A percentile compares a stretch with the other conserved stretches of the same genome.
These are phyloP conservation scores for Pyrrhoderma lamaoense DNA, from an alignment of 1,284 basidiomycete species.

Conservation along the genomic window DNA sequence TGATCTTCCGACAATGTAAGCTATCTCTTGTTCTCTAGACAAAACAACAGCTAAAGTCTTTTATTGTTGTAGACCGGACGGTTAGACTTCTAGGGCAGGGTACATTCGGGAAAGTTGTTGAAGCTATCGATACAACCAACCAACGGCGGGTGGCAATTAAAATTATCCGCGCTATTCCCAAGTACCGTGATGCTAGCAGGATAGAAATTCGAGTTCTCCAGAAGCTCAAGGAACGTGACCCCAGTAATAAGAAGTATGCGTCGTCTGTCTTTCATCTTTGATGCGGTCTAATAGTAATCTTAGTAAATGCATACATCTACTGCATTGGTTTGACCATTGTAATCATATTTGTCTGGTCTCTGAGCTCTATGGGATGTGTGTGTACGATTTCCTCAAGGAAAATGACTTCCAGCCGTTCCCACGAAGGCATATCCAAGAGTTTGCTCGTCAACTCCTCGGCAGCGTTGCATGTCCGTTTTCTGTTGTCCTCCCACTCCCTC, in stretches of 20 bases:
- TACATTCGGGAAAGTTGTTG: constrained; percentile 98
- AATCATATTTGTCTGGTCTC: constrained; percentile 99
- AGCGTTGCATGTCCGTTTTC: constrained; percentile 83
- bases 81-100: constrained; percentile 90
- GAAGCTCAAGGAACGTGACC: constrained; percentile 87
- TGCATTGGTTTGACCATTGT: constrained; percentile 93
- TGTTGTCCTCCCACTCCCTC: constrained; percentile 21
- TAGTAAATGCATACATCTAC: constrained; percentile 97
- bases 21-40: constrained; percentile 18
- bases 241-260: constrained; percentile 83
- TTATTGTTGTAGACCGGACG: constrained; percentile 65
- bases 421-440: constrained; percentile 91
- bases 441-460: constrained; percentile 86
- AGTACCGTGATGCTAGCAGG: constrained; percentile 97
- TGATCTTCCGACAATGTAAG: constrained; percentile 79
- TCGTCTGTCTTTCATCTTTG: constrained; percentile 23
- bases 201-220: constrained; percentile 96
- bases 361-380: constrained; percentile 93
- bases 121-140: constrained; percentile 79
- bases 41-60: constrained; percentile 20
- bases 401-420: constrained; percentile 97
- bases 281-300: constrained; percentile 19
- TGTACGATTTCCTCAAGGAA: constrained; percentile 98
- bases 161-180: constrained; percentile 94
- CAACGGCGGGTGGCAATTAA: constrained; percentile 91